A percentile compares a stretch with the other conserved stretches of the same genome.
Conservation (phyloP, 2,329 filamentous ascomycete species). For the Sordariomycetes sp. region DNA sequence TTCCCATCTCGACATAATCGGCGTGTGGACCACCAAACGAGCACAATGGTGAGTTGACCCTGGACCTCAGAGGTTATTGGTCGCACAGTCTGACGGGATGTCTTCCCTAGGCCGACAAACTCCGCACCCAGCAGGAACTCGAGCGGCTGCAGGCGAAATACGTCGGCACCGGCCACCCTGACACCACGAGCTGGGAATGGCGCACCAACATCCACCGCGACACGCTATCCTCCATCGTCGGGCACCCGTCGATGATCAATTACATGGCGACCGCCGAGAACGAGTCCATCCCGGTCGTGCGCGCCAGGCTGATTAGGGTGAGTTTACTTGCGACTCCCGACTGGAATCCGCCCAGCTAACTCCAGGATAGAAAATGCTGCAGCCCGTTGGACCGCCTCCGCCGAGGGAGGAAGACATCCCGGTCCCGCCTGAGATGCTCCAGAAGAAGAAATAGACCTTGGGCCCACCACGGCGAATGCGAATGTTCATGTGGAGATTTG, state of each 20-base stretch:
- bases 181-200: constrained; percentile 97
- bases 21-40: background rate
- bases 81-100: background rate
- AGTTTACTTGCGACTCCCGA: constrained; percentile 10
- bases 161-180: constrained; percentile 88
- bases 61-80: background rate
- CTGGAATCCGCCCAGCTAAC: constrained; percentile 5
- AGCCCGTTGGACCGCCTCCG: constrained; percentile 45
- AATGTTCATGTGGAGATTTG: background rate
- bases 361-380: constrained; percentile 48
- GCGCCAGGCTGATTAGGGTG: constrained; percentile 67
- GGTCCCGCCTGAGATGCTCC: constrained; percentile 6
- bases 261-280: constrained; percentile 88
- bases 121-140: constrained; percentile 93
- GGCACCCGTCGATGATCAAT: constrained; percentile 75
- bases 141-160: constrained; percentile 93
- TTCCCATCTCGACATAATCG: background rate
- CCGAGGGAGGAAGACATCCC: constrained; percentile 33
- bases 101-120: constrained; percentile 71
- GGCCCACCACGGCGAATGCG: background rate
- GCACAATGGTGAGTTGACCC: background rate
- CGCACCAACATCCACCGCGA: constrained; percentile 91
- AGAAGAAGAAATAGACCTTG: background rate
- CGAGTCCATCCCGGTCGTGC: constrained; percentile 67
- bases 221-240: constrained; percentile 77